A percentile compares a stretch with the other conserved stretches of the same genome.
These are phyloP conservation scores for Coemansia sp. DNA, from an alignment of 192 early-diverging fungal genomes.

Conservation along the genomic window DNA sequence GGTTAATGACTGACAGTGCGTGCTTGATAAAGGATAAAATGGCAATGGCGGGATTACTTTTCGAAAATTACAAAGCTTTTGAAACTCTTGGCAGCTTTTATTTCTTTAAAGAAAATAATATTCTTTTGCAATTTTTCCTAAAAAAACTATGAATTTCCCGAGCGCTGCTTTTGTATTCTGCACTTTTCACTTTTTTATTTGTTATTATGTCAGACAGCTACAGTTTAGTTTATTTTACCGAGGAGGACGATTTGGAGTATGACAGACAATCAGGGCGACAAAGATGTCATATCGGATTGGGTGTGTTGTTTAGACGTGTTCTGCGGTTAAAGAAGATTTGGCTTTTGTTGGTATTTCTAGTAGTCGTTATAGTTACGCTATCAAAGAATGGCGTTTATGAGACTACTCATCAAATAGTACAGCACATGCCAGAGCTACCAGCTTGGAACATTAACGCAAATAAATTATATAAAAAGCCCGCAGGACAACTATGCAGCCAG, in stretches of 20 bases:
- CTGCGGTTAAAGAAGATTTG: background rate
- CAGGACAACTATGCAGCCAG: slow-evolving; percentile 5
- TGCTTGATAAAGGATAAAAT: no score
- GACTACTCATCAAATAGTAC: background rate
- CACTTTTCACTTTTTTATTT: background rate
- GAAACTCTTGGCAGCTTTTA: background rate
- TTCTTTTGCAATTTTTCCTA: background rate
- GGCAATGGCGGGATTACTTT: no score
- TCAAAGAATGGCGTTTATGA: background rate
- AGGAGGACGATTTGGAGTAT: background rate
- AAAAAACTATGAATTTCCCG: background rate
- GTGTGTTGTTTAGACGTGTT: background rate
- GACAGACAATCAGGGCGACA: background rate
- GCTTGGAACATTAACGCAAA: background rate
- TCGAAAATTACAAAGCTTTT: no score
- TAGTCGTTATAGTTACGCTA: background rate
- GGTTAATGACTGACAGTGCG: no score
- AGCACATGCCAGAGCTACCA: slow-evolving; percentile 2
- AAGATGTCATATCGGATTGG: background rate
- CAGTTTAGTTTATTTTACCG: background rate
- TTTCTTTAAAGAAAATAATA: background rate
- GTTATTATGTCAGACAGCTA: background rate
- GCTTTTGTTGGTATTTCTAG: background rate
- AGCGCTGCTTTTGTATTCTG: background rate
- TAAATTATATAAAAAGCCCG: background rate